Conservation (phyloP, 106 monocot species). For the Allium cepa region DNA sequence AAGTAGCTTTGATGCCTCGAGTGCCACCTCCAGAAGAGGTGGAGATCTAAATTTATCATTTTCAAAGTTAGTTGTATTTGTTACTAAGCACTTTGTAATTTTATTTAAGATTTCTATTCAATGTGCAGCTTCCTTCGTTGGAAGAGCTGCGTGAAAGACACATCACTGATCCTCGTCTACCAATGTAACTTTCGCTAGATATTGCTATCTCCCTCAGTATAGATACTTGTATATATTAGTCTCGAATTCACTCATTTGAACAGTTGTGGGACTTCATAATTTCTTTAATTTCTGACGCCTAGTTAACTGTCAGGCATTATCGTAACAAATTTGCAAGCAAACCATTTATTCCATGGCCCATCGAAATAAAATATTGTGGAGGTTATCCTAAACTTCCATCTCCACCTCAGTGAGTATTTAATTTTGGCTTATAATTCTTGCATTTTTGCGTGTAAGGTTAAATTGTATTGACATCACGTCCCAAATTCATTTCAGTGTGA, state of each 20-base stretch:
- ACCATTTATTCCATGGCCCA: conserved; percentile 78
- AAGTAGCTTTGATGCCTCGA: conserved; percentile 53
- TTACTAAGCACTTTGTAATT: too few relatives aligned
- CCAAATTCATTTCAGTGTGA: conserved; percentile 35
- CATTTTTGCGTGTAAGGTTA: not conserved
- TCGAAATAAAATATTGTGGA: conserved; percentile 78
- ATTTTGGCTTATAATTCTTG: not conserved
- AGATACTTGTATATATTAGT: not conserved
- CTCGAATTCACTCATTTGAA: too few relatives aligned
- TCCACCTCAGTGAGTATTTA: conserved; percentile 40
- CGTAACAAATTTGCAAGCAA: conserved; percentile 48
- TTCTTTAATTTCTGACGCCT: not conserved
- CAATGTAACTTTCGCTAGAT: conserved; percentile 37
- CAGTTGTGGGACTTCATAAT: too few relatives aligned
- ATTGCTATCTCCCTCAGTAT: not conserved
- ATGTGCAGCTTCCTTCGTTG: conserved; percentile 62
- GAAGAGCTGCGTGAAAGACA: conserved; percentile 69
- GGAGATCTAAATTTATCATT: not conserved
- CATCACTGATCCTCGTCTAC: conserved; percentile 74
- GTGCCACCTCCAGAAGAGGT: conserved; percentile 77
- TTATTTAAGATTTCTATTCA: not conserved
- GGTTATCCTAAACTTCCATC: conserved; percentile 16
- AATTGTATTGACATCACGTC: not conserved
- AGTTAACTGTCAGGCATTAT: conserved; percentile 33
- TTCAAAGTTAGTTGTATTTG: too few relatives aligned